These are phyloP conservation scores for Asterophora parasitica DNA, from an alignment of 768 basidiomycete genomes.

Conservation along the genomic window DNA sequence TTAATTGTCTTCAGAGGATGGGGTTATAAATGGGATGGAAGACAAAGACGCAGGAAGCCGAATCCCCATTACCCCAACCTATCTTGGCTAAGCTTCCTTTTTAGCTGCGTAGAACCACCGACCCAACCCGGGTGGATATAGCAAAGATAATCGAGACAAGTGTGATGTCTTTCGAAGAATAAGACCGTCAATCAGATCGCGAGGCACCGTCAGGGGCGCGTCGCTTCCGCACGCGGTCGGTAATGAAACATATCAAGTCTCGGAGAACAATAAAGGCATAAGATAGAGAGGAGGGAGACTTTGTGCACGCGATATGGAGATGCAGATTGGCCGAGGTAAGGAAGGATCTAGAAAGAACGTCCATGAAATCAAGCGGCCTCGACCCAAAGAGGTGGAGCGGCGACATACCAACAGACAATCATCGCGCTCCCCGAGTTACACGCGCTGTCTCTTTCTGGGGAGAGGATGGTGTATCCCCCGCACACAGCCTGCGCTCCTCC, in stretches of 20 bases:
- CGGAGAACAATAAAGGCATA: conserved; percentile 16
- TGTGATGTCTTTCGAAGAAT: conserved; percentile 10
- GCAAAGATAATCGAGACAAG: background rate
- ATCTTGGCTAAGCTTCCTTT: background rate
- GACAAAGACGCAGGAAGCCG: conserved; percentile 8
- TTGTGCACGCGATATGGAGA: background rate
- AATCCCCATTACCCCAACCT: background rate
- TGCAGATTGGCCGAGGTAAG: background rate
- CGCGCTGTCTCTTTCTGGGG: conserved; percentile 32
- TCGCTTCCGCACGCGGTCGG: conserved; percentile 2
- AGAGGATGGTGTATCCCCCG: conserved; percentile 29
- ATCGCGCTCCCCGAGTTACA: conserved; percentile 12
- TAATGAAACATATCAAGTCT: conserved; percentile 6
- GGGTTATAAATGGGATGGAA: conserved; percentile 4
- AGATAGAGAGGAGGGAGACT: background rate
- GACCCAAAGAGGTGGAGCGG: conserved; percentile 1
- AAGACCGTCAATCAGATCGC: conserved; percentile 9
- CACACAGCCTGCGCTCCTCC: conserved; percentile 35
- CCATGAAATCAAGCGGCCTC: background rate
- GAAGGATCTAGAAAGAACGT: conserved; percentile 1
- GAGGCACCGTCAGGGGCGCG: conserved; percentile 5
- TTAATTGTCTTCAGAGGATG: background rate
- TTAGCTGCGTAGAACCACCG: background rate
- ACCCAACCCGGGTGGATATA: background rate
- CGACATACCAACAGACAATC: conserved; percentile 1